phyloP scores from a whole-genome alignment of 179 eudicot species.

The Amaranthus tricolor region DNA sequence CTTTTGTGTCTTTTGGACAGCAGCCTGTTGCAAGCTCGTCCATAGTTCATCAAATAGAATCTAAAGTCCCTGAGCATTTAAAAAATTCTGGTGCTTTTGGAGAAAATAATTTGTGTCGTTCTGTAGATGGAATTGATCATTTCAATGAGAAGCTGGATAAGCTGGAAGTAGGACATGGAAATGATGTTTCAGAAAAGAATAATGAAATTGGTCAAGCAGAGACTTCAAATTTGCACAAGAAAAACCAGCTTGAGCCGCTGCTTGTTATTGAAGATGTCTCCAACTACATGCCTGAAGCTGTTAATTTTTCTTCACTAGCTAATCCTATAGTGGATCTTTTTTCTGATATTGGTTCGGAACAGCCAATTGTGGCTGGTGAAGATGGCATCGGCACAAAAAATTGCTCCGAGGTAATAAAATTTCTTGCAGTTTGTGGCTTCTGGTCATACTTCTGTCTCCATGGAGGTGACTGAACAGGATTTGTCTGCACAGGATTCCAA shows the following conservation, averaged over 20 bases:
- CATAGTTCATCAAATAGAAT: slow-evolving; percentile 20
- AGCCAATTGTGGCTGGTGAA: slow-evolving; percentile 35
- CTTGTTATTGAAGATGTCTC: slow-evolving; percentile 59
- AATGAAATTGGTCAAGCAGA: slow-evolving; percentile 26
- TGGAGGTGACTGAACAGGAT: slow-evolving; percentile 20
- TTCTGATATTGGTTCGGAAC: slow-evolving; percentile 30
- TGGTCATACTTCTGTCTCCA: slow-evolving; percentile 10
- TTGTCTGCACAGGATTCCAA: slow-evolving; percentile 45
- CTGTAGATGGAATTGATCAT: slow-evolving; percentile 35
- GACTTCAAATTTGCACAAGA: slow-evolving; percentile 22
- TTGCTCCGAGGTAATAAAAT: slow-evolving; percentile 46
- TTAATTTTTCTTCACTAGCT: slow-evolving; percentile 36
- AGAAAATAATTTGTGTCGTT: slow-evolving; percentile 40
- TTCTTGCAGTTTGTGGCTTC: slow-evolving; percentile 16
- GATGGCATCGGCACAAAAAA: slow-evolving; percentile 38
- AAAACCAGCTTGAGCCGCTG: slow-evolving; percentile 35
- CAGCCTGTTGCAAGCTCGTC: slow-evolving; percentile 33
- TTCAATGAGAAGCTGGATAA: slow-evolving; percentile 30
- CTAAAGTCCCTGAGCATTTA: slow-evolving; percentile 20
- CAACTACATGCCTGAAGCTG: slow-evolving; percentile 30
- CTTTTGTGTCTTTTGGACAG: slow-evolving; percentile 22
- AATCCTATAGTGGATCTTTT: slow-evolving; percentile 40
- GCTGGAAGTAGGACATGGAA: slow-evolving; percentile 24
- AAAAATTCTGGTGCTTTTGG: slow-evolving; percentile 23
- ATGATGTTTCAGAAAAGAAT: slow-evolving; percentile 20